phyloP scores from a whole-genome alignment of 495 filamentous ascomycete genomes.

The Tetracladium marchalianum region DNA sequence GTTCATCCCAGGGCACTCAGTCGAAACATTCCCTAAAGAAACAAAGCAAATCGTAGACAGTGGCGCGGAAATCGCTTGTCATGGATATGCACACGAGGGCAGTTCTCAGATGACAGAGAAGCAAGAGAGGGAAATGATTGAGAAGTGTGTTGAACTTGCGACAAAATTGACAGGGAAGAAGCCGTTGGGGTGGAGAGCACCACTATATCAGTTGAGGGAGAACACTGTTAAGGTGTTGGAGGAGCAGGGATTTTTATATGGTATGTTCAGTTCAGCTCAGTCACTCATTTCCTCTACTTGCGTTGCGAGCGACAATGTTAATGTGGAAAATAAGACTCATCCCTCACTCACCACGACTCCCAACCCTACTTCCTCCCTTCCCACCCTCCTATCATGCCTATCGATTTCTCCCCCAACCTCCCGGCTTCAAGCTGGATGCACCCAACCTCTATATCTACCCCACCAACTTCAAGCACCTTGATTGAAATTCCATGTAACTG shows the following conservation, averaged over 20 bases:
- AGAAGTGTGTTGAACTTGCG: conserved; percentile 41
- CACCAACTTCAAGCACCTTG: conserved; percentile 18
- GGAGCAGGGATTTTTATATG: conserved; percentile 45
- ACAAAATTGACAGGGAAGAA: conserved; percentile 39
- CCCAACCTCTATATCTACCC: conserved; percentile 28
- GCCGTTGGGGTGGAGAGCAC: conserved; percentile 47
- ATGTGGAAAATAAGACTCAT: conserved; percentile 20
- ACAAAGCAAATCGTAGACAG: conserved; percentile 42
- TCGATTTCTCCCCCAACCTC: conserved; percentile 32
- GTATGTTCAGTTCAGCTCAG: conserved; percentile 17
- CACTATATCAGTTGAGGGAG: conserved; percentile 47
- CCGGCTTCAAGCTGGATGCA: conserved; percentile 48
- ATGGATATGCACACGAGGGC: conserved; percentile 54
- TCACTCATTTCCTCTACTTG: neutral
- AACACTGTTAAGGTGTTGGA: conserved; percentile 44
- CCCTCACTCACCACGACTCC: conserved; percentile 43
- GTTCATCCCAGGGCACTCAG: conserved; percentile 55
- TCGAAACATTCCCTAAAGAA: conserved; percentile 48
- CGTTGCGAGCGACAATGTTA: neutral
- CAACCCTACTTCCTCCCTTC: conserved; percentile 44
- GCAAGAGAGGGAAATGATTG: conserved; percentile 49
- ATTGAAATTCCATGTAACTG: conserved; percentile 48
- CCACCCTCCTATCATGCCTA: conserved; percentile 21
- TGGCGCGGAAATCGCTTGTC: conserved; percentile 48
- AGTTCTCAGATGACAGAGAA: conserved; percentile 41